Conservation (phyloP, 1,284 basidiomycete genomes). For the Cronartium quercuum region DNA sequence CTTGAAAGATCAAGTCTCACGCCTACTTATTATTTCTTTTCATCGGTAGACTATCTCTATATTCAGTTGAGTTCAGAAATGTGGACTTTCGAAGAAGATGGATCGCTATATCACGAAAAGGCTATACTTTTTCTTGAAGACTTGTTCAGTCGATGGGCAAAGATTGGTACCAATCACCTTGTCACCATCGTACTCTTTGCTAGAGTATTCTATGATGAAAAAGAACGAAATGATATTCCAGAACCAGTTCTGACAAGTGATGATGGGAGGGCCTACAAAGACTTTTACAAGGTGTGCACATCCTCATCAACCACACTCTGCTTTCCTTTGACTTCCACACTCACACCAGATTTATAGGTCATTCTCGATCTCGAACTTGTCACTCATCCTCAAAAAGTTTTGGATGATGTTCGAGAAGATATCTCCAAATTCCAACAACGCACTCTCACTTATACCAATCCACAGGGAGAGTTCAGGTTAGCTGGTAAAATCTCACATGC, state of each 20-base stretch:
- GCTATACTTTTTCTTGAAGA: slow-evolving; percentile 79
- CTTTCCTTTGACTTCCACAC: too few relatives aligned
- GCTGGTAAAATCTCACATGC: slow-evolving; percentile 75
- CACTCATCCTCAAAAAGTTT: slow-evolving; percentile 75
- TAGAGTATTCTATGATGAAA: slow-evolving; percentile 80
- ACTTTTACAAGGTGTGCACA: slow-evolving; percentile 59
- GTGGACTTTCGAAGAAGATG: slow-evolving; percentile 96
- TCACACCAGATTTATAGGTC: slow-evolving; percentile 68
- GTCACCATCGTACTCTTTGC: slow-evolving; percentile 92
- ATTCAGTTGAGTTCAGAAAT: slow-evolving; percentile 93
- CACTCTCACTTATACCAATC: slow-evolving; percentile 28
- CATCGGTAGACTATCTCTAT: slow-evolving; percentile 59
- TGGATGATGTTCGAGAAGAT: slow-evolving; percentile 63
- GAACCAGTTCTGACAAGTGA: slow-evolving; percentile 64
- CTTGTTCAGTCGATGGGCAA: slow-evolving; percentile 73
- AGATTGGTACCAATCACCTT: slow-evolving; percentile 79
- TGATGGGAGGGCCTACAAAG: slow-evolving; percentile 77
- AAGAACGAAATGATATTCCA: slow-evolving; percentile 63
- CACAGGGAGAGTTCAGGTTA: slow-evolving; percentile 58
- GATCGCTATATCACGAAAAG: slow-evolving; percentile 92
- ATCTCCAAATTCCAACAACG: slow-evolving; percentile 37
- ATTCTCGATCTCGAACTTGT: slow-evolving; percentile 86
- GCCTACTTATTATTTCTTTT: not conserved
- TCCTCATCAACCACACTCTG: not conserved
- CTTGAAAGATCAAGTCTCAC: not conserved